Evolutionary conservation across 495 filamentous ascomycete genomes (phyloP).

Genomic region (Bombardia bombarda): DNA sequence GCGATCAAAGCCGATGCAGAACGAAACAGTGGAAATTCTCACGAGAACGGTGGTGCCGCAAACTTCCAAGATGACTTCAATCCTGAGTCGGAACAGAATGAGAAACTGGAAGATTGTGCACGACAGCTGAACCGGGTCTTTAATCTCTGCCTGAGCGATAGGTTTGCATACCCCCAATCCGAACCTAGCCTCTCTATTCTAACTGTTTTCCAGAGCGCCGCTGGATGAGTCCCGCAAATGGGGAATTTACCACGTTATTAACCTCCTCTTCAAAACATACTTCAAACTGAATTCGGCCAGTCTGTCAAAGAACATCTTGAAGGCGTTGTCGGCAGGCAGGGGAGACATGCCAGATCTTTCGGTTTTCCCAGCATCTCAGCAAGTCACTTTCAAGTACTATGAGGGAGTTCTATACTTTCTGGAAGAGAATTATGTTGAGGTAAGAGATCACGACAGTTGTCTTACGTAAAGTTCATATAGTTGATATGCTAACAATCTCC

Average conservation of each 20-base stretch:
- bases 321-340: constrained; percentile 64
- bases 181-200: neutral
- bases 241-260: constrained; percentile 89
- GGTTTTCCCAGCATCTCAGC: constrained; percentile 75
- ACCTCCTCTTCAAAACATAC: constrained; percentile 94
- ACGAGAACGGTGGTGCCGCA: constrained; percentile 32
- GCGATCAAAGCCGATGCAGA: constrained; percentile 80
- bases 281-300: constrained; percentile 86
- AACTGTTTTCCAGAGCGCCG: constrained; percentile 51
- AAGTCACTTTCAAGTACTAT: constrained; percentile 96
- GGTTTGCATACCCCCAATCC: constrained; percentile 38
- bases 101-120: constrained; percentile 82
- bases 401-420: constrained; percentile 82
- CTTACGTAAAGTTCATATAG: neutral
- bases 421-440: constrained; percentile 81
- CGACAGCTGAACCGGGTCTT: constrained; percentile 84
- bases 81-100: constrained; percentile 60
- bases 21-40: constrained; percentile 38
- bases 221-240: constrained; percentile 91
- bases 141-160: constrained; percentile 75
- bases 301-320: constrained; percentile 86
- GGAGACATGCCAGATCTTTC: constrained; percentile 69
- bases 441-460: no score
- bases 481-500: constrained; percentile 11
- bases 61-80: constrained; percentile 71